phyloP scores from a whole-genome alignment of 2,329 filamentous ascomycete species.

The Dactylella cylindrospora region DNA sequence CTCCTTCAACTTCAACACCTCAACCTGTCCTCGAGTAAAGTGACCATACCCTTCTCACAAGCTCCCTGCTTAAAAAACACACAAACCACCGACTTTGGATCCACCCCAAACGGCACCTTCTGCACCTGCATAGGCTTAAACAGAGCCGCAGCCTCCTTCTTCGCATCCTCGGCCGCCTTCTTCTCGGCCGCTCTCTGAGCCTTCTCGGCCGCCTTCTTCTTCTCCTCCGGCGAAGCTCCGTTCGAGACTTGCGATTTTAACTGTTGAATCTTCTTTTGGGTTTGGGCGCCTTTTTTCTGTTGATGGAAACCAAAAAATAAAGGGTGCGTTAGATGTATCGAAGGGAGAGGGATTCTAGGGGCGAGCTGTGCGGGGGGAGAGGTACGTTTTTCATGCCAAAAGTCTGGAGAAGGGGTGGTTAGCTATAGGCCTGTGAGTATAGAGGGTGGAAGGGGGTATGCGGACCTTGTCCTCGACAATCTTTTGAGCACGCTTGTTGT shows the following conservation, averaged over 20 bases:
- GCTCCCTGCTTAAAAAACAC: conserved; percentile 96
- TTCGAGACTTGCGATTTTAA: conserved; percentile 72
- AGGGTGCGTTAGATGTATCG: conserved; percentile 5
- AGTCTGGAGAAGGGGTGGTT: conserved; percentile 57
- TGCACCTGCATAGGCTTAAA: conserved; percentile 94
- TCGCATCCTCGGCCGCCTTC: conserved; percentile 81
- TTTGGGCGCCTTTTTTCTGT: conserved; percentile 84
- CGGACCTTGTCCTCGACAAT: conserved; percentile 73
- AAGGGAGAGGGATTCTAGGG: neutral
- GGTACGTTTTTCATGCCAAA: conserved; percentile 97
- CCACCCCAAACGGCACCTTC: conserved; percentile 95
- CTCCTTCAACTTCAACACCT: neutral
- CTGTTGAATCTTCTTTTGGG: conserved; percentile 86
- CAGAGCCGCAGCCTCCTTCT: conserved; percentile 74
- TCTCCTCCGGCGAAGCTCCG: conserved; percentile 81
- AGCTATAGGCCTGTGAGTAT: conserved; percentile 3
- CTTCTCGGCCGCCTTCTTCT: conserved; percentile 72
- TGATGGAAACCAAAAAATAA: conserved; percentile 5
- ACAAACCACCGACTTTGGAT: conserved; percentile 95
- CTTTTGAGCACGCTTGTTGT: conserved; percentile 59
- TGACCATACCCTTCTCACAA: conserved; percentile 80
- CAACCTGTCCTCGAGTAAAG: too few species aligned
- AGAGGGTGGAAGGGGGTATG: neutral
- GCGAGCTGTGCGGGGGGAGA: conserved; percentile 39
- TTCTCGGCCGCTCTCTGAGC: conserved; percentile 79